Conservation (phyloP, 352 stramenopile species). For the Phytopythium boreale region DNA sequence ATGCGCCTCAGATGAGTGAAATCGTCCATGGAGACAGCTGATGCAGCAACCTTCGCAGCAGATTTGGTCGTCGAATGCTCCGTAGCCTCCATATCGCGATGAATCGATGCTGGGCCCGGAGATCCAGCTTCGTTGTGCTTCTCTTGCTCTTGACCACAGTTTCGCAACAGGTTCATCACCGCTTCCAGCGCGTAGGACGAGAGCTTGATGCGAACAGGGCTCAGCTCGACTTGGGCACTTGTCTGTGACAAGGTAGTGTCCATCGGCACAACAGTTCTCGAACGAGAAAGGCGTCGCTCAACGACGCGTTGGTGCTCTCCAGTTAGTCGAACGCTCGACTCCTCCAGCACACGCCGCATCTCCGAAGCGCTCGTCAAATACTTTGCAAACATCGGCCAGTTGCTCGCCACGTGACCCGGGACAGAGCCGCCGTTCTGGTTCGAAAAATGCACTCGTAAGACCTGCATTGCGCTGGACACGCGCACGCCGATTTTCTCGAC, state of each 20-base stretch:
- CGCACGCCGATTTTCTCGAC: slow-evolving; percentile 54
- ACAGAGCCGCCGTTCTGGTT: slow-evolving; percentile 28
- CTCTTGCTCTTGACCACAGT: background rate
- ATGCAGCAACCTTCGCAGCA: background rate
- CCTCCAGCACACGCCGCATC: slow-evolving; percentile 43
- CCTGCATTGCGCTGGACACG: slow-evolving; percentile 33
- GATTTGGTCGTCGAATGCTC: background rate
- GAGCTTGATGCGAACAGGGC: slow-evolving; percentile 38
- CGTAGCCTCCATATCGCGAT: background rate
- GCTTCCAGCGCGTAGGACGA: slow-evolving; percentile 38
- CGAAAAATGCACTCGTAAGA: slow-evolving; percentile 42
- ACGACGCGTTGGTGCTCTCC: slow-evolving; percentile 40
- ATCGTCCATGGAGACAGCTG: slow-evolving; percentile 31
- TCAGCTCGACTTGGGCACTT: slow-evolving; percentile 42
- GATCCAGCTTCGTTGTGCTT: background rate
- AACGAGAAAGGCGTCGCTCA: slow-evolving; percentile 16
- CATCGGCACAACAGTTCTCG: slow-evolving; percentile 10
- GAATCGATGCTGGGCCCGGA: background rate
- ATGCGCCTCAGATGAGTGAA: slow-evolving; percentile 55
- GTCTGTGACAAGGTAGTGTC: slow-evolving; percentile 25
- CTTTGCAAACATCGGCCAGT: slow-evolving; percentile 46
- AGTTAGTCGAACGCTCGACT: slow-evolving; percentile 52
- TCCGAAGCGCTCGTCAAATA: slow-evolving; percentile 39
- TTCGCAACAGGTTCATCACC: slow-evolving; percentile 1
- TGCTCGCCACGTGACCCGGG: slow-evolving; percentile 38